Percentiles rank a stretch among this genome's conserved stretches.
Evolutionary conservation across 257 asterid species (phyloP).

Genomic region (Osmanthus fragrans): DNA sequence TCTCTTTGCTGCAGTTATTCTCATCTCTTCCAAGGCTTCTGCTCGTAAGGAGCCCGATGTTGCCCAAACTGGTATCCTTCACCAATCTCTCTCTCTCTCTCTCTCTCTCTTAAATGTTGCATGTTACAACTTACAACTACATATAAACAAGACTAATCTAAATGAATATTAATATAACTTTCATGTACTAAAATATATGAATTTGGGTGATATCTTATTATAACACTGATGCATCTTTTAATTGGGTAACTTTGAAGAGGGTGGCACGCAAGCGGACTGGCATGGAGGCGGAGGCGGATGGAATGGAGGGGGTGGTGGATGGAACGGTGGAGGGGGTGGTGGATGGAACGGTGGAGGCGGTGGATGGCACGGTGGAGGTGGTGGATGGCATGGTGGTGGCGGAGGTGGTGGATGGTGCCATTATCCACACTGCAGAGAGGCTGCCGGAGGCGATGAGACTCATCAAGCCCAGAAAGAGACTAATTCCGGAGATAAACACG

Average conservation of each 20-base stretch:
- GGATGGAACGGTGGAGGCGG: neutral
- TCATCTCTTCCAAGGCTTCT: slow-evolving; percentile 29
- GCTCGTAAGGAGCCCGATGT: slow-evolving; percentile 24
- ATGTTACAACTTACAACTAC: neutral
- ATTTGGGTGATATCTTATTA: neutral
- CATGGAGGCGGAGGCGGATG: neutral
- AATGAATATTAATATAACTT: neutral
- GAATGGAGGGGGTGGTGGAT: neutral
- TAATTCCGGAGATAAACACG: neutral
- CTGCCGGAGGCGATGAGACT: neutral
- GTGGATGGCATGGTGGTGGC: neutral
- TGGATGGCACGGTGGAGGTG: neutral
- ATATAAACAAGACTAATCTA: neutral
- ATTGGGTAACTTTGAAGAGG: neutral
- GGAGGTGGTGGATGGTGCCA: neutral
- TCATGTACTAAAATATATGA: neutral
- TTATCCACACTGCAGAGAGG: slow-evolving; percentile 15
- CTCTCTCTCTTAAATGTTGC: neutral
- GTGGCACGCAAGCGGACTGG: neutral
- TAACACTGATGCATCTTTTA: neutral
- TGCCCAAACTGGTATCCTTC: slow-evolving; percentile 8
- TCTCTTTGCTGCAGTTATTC: slow-evolving; percentile 25
- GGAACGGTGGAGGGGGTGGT: neutral
- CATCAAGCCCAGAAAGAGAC: neutral
- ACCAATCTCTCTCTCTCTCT: neutral